Evolutionary conservation across 1,284 basidiomycete genomes (phyloP), one percentile per base, ranked within the genome.

Genomic region (Microstroma glucosiphilum): DNA sequence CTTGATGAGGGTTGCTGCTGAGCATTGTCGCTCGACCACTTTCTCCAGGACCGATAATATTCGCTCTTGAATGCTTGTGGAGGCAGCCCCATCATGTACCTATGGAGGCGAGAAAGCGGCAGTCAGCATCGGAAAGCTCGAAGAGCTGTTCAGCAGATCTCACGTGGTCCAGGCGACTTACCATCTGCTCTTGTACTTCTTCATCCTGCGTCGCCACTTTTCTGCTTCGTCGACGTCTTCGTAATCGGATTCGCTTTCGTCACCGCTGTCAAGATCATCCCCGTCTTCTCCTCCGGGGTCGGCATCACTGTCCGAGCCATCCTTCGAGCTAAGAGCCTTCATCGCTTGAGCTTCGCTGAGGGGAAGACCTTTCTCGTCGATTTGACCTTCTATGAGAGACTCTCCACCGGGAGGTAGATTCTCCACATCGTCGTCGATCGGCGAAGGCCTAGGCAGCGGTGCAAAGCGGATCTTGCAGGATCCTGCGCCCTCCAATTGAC

Each of bases 71-170:
- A 74, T 26, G 68, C 60, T n/a, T 67, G 64, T 8, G 70, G 62
- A 1, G 72, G 69, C 69, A 75, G 73, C 37, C 71, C 71, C 72
- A 75, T 75, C 40, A 75, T 59, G 53, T 75, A 75, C 57, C 56
- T 61, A 48, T 12, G 12, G 37, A 11, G 25, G 26, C 3, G 23
- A 37, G 3, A 37, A 9, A 4, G 4, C 9, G 9, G 30, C 30
- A 37, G 30, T 37, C 30, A 37, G 30, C 30, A 37, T 9, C 30
- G 9, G 30, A 3, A 4, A 3, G 9, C 30, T 37, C 30, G 30
- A 4, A 4, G 30, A 37, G 9, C 30, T 37, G 3, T 9, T 37
- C 30, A 37, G 30, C 3, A 9, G 9, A 9, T 37, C 30, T 37
- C 30, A 4, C 30, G 9, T 37, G 30, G 30, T 9, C 30, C 3